Percentiles rank a stretch among this genome's conserved stretches.
phyloP scores from a whole-genome alignment of 2,329 filamentous ascomycete species.

The Ophiocordyceps polyrhachis-furcata region DNA sequence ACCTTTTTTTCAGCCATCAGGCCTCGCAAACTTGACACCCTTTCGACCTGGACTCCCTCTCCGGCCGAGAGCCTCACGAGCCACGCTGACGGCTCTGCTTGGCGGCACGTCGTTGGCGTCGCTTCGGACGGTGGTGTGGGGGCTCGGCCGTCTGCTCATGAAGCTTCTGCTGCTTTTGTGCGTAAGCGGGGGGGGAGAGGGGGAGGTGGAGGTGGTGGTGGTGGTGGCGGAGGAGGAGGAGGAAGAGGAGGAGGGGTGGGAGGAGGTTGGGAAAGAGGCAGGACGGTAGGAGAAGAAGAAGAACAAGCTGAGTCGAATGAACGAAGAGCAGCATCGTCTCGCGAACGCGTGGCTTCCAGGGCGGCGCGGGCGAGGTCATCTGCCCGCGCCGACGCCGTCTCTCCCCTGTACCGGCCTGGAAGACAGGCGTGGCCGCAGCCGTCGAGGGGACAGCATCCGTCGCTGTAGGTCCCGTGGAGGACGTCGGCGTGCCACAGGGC shows the following conservation, averaged over 20 bases:
- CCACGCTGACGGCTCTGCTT: conserved; percentile 41
- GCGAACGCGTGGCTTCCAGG: conserved; percentile 17
- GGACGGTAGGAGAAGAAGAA: too few relatives aligned
- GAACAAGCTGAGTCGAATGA: neutral
- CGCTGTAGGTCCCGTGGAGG: conserved; percentile 18
- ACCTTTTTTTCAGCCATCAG: conserved; percentile 8
- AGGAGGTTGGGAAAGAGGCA: too few relatives aligned
- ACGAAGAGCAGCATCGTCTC: conserved; percentile 6
- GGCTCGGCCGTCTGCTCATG: conserved; percentile 12
- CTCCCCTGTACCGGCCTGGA: conserved; percentile 34
- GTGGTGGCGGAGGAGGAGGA: neutral
- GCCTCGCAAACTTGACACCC: conserved; percentile 43
- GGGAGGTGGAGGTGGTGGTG: neutral
- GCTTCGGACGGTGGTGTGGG: conserved; percentile 14
- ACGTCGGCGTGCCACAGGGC: conserved; percentile 34
- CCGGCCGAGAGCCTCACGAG: conserved; percentile 31
- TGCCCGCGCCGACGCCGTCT: conserved; percentile 22
- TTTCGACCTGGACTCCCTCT: conserved; percentile 17
- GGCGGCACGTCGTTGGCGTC: conserved; percentile 36
- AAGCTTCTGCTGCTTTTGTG: neutral
- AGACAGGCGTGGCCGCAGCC: conserved; percentile 47
- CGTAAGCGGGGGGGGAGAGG: neutral
- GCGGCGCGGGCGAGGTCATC: conserved; percentile 34
- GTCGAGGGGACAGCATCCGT: conserved; percentile 44
- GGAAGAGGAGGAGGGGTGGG: too few relatives aligned